phyloP scores from a whole-genome alignment of 73 alveolate species.

The Paramecium tetraurelia region DNA sequence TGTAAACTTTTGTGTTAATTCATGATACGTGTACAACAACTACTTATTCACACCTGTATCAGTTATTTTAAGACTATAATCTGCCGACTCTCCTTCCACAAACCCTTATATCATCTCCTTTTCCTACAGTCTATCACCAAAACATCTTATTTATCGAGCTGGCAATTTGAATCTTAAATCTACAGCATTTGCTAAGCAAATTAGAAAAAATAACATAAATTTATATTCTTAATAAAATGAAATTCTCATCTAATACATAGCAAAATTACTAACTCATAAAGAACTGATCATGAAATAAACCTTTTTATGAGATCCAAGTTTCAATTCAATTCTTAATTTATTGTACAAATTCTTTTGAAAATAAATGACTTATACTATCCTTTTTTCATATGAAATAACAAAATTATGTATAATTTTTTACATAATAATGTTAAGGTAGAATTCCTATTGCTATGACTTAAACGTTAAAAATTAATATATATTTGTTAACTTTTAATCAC shows the following conservation, averaged over 20 bases:
- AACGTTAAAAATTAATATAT: too few relatives aligned
- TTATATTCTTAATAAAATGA: background rate
- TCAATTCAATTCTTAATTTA: too few relatives aligned
- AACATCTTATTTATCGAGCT: constrained; percentile 1
- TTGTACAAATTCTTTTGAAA: too few relatives aligned
- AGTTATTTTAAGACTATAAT: constrained; percentile 8
- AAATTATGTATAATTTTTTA: background rate
- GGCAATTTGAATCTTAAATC: constrained; percentile 14
- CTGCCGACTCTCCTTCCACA: background rate
- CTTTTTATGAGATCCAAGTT: background rate
- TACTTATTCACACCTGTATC: background rate
- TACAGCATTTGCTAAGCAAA: background rate
- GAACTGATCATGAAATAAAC: background rate
- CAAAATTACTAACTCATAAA: background rate
- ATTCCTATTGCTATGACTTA: too few relatives aligned
- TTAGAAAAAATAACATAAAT: background rate
- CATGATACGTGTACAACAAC: background rate
- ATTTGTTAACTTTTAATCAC: too few relatives aligned
- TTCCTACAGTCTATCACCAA: constrained; percentile 1
- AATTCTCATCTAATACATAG: background rate
- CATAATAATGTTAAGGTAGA: too few relatives aligned
- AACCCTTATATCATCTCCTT: background rate
- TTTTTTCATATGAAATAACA: too few relatives aligned
- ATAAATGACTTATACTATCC: too few relatives aligned
- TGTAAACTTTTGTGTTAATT: background rate